Evolutionary conservation across 1,284 basidiomycete genomes (phyloP).

Genomic region (Trametes polyzona): DNA sequence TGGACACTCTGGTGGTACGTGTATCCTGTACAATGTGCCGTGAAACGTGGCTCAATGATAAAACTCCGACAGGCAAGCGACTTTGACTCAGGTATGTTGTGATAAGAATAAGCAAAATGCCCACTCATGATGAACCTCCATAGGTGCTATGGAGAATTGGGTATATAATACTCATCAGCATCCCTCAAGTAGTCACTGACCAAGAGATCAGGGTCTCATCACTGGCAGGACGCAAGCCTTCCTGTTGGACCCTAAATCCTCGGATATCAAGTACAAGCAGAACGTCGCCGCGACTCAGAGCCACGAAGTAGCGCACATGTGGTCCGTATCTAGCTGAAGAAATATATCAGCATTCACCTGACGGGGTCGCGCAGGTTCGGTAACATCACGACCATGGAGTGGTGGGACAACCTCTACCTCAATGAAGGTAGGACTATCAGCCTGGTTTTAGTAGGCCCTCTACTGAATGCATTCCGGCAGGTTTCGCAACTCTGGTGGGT

Average conservation of each 20-base stretch:
- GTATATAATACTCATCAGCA: slow-evolving; percentile 32
- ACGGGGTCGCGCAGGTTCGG: slow-evolving; percentile 65
- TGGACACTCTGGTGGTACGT: slow-evolving; percentile 80
- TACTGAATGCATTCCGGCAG: slow-evolving; percentile 41
- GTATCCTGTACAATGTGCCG: too few relatives aligned
- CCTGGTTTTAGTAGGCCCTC: slow-evolving; percentile 22
- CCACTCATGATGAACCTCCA: not conserved
- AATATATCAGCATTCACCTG: too few relatives aligned
- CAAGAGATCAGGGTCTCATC: slow-evolving; percentile 70
- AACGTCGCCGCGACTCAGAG: slow-evolving; percentile 78
- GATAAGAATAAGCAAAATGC: not conserved
- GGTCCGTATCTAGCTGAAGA: too few relatives aligned
- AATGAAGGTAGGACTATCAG: slow-evolving; percentile 62
- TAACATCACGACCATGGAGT: slow-evolving; percentile 91
- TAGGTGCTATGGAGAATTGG: slow-evolving; percentile 95
- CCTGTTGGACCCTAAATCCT: slow-evolving; percentile 80
- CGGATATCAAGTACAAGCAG: slow-evolving; percentile 81
- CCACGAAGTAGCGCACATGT: slow-evolving; percentile 87
- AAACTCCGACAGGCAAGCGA: slow-evolving; percentile 61
- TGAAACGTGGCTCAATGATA: not conserved
- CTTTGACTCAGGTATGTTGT: slow-evolving; percentile 75
- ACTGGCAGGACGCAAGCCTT: slow-evolving; percentile 88
- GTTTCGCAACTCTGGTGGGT: slow-evolving; percentile 81
- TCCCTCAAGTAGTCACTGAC: not conserved
- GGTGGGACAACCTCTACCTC: slow-evolving; percentile 92